phyloP scores from a whole-genome alignment of 2,329 filamentous ascomycete species.

The Colletotrichum euphorbiae region DNA sequence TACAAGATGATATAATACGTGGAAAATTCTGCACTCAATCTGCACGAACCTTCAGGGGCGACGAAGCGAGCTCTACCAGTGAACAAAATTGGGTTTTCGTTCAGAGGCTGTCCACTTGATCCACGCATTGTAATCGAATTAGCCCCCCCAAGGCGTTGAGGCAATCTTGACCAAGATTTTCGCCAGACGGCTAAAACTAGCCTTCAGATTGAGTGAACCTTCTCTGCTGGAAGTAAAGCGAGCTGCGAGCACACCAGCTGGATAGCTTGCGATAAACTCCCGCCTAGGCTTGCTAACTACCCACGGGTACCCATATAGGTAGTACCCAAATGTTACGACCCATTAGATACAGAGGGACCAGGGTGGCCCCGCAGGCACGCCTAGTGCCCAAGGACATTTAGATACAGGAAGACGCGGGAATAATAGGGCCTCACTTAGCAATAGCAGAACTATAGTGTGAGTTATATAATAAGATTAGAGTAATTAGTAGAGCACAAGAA shows the following conservation, averaged over 20 bases:
- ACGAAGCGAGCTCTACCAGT: conserved; percentile 39
- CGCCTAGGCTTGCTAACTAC: no score
- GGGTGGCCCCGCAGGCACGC: no score
- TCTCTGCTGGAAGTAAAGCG: conserved; percentile 39
- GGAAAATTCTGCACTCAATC: conserved; percentile 36
- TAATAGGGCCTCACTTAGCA: no score
- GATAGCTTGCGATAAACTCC: conserved; percentile 56
- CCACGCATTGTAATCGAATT: conserved; percentile 44
- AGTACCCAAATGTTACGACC: no score
- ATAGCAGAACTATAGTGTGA: no score
- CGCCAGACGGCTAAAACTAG: conserved; percentile 42
- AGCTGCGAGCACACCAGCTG: conserved; percentile 54
- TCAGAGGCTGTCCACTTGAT: conserved; percentile 41
- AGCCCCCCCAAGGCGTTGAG: conserved; percentile 36
- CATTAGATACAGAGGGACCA: no score
- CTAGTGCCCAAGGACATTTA: no score
- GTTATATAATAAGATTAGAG: no score
- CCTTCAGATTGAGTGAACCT: conserved; percentile 42
- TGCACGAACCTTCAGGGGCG: conserved; percentile 40
- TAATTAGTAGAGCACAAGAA: no score
- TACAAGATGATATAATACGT: conserved; percentile 54
- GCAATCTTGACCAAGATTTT: conserved; percentile 39
- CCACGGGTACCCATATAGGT: no score
- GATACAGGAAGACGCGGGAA: no score
- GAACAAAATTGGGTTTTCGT: conserved; percentile 42